phyloP scores from a whole-genome alignment of 306 rosid genomes.

The Begonia masoniana region DNA sequence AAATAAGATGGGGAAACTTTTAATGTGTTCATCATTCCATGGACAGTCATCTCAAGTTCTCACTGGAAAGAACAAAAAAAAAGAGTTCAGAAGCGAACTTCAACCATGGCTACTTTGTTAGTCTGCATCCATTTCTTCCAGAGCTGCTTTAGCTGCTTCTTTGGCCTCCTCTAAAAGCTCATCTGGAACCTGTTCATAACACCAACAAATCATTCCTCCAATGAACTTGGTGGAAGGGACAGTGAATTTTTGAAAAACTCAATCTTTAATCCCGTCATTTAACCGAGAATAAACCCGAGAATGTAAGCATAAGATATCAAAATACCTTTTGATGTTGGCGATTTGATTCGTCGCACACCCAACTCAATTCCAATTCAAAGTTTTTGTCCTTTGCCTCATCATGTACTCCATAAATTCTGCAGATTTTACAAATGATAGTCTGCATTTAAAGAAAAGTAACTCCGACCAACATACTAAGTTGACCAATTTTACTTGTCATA shows the following conservation, averaged over 20 bases:
- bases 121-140: constrained; percentile 99
- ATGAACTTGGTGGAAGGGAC: no score
- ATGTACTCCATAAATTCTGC: constrained; percentile 88
- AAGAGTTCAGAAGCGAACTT: no score
- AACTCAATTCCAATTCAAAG: constrained; percentile 89
- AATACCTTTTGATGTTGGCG: constrained; percentile 84
- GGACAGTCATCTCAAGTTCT: no score
- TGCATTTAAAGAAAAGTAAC: no score
- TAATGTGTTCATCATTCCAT: no score
- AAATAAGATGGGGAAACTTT: no score
- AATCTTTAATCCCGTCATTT: no score
- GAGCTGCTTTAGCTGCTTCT: constrained; percentile 82
- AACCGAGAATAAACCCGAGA: no score
- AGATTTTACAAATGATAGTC: no score
- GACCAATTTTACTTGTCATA: not conserved
- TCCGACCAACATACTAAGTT: not conserved
- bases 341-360: constrained; percentile 96
- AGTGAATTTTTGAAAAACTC: no score
- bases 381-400: constrained; percentile 98
- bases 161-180: constrained; percentile 73
- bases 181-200: constrained; percentile 54
- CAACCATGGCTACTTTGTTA: constrained; percentile 10
- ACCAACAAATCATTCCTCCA: not conserved
- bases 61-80: no score
- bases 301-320: no score